phyloP scores from a whole-genome alignment of 2,329 filamentous ascomycete species.

The Penicillium sp. region DNA sequence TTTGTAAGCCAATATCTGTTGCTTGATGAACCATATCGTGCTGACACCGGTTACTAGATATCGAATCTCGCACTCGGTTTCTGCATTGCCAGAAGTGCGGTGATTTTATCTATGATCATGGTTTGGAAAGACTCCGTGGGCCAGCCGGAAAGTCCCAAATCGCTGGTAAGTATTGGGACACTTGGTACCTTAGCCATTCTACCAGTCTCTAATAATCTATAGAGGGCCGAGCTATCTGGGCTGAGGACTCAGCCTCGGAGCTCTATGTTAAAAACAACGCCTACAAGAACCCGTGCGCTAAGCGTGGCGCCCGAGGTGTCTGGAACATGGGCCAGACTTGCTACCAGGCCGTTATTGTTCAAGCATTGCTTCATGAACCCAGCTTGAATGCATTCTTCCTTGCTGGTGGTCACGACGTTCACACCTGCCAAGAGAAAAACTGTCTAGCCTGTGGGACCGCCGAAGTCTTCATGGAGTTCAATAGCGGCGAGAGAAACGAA shows the following conservation, averaged over 20 bases:
- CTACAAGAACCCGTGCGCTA: conserved; percentile 76
- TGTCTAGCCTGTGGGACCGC: conserved; percentile 64
- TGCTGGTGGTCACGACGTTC: conserved; percentile 80
- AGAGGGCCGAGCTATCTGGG: conserved; percentile 39
- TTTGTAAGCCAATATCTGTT: conserved; percentile 36
- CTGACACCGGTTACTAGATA: conserved; percentile 30
- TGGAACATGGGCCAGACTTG: conserved; percentile 99
- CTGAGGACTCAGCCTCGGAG: conserved; percentile 63
- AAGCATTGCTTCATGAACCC: conserved; percentile 91
- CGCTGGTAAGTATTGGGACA: conserved; percentile 4
- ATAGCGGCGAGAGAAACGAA: conserved; percentile 68
- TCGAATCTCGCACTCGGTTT: conserved; percentile 43
- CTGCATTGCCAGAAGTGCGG: conserved; percentile 44
- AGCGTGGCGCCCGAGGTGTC: conserved; percentile 84
- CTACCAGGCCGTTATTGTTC: conserved; percentile 95
- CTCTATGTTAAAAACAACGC: conserved; percentile 78
- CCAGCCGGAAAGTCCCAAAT: conserved; percentile 18
- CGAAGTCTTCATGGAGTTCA: conserved; percentile 65
- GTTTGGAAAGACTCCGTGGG: conserved; percentile 39
- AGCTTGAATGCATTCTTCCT: conserved; percentile 90
- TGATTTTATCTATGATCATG: conserved; percentile 46
- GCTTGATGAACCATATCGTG: neutral
- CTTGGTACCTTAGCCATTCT: neutral
- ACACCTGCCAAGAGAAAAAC: conserved; percentile 61
- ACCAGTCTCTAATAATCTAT: conserved; percentile 4